phyloP scores from a whole-genome alignment of 257 asterid species.

The Solanum arcanum region DNA sequence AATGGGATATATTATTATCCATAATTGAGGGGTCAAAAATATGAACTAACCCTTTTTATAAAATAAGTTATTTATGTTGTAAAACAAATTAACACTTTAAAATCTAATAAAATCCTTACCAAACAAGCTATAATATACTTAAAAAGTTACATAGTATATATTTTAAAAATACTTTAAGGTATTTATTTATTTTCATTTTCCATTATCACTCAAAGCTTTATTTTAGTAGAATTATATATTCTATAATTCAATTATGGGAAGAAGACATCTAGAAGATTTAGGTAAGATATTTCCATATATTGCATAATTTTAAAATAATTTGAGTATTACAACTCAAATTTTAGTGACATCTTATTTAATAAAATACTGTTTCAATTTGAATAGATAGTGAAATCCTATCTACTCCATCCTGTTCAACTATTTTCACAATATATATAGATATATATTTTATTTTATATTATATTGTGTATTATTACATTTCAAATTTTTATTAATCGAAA shows the following conservation, averaged over 20 bases:
- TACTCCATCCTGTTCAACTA: neutral
- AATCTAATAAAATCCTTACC: neutral
- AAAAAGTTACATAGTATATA: neutral
- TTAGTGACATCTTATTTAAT: neutral
- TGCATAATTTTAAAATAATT: neutral
- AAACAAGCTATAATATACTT: neutral
- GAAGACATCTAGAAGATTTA: neutral
- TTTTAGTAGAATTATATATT: neutral
- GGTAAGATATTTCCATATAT: neutral
- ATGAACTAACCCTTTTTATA: neutral
- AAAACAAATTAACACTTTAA: neutral
- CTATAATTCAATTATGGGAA: neutral
- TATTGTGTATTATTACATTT: neutral
- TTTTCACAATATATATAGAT: neutral
- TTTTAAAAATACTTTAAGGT: neutral
- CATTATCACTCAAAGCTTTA: neutral
- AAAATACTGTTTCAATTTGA: neutral
- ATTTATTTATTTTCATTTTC: neutral
- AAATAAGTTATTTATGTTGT: neutral
- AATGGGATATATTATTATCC: neutral
- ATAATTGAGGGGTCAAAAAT: neutral
- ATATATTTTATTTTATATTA: neutral
- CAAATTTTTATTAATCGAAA: too few relatives aligned
- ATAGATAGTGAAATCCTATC: neutral
- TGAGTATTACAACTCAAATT: neutral